These are phyloP conservation scores for Auricularia sp. DNA, from an alignment of 768 basidiomycete species.

Conservation along the genomic window DNA sequence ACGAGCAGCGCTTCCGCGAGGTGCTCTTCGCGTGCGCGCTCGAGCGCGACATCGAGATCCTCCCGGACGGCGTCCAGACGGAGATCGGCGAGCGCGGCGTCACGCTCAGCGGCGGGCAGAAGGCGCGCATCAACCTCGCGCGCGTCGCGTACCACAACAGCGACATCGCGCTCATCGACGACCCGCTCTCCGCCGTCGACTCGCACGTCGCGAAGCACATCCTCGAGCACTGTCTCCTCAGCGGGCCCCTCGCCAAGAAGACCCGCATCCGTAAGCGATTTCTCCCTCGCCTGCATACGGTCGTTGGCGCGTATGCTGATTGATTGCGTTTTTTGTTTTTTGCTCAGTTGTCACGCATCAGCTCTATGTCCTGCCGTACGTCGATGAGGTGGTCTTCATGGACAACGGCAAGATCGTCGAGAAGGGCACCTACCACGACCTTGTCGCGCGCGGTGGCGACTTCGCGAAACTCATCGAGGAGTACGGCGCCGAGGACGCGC, in stretches of 20 bases:
- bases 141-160: conserved; percentile 60
- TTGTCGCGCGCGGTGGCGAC: conserved; percentile 32
- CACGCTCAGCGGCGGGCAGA: conserved; percentile 36
- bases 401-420: conserved; percentile 50
- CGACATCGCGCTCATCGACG: conserved; percentile 26
- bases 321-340: too few relatives aligned
- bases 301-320: too few relatives aligned
- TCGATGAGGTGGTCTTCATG: conserved; percentile 56
- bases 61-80: conserved; percentile 59
- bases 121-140: conserved; percentile 62
- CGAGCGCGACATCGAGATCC: conserved; percentile 58
- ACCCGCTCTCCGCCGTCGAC: conserved; percentile 66
- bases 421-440: conserved; percentile 49
- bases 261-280: conserved; percentile 34
- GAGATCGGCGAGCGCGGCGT: conserved; percentile 75
- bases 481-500: conserved; percentile 35
- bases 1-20: conserved; percentile 48
- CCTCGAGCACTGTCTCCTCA: conserved; percentile 49
- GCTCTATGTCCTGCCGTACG: conserved; percentile 45
- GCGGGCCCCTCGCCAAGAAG: conserved; percentile 40
- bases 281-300: background rate
- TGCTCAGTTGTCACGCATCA: conserved; percentile 44
- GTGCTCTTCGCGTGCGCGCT: conserved; percentile 59
- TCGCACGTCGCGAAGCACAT: conserved; percentile 64
- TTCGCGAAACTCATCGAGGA: conserved; percentile 49